phyloP scores from a whole-genome alignment of 345 rosid genomes.

The Crucihimalaya himalaica region DNA sequence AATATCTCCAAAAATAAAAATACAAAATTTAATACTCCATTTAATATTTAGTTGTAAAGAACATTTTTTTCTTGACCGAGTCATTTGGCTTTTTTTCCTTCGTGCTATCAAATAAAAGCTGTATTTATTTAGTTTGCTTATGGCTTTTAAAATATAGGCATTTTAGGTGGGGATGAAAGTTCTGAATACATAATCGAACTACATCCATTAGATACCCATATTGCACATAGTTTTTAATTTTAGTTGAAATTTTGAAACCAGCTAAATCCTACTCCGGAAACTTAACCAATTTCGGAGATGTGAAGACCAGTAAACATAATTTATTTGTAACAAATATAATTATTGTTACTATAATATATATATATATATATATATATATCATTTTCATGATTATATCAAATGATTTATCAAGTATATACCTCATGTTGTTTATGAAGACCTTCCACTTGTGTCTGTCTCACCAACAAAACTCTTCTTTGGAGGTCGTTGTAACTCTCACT shows the following conservation, averaged over 20 bases:
- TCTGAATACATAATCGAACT: background rate
- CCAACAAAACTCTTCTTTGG: slow-evolving; percentile 60
- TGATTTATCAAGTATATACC: slow-evolving; percentile 43
- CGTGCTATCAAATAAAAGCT: background rate
- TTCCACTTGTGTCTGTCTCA: slow-evolving; percentile 56
- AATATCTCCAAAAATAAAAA: slow-evolving; percentile 17
- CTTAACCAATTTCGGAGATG: background rate
- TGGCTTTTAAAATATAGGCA: background rate
- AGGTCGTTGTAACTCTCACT: slow-evolving; percentile 56
- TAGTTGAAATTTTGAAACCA: too few species aligned
- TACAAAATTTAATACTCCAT: background rate
- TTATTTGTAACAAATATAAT: background rate
- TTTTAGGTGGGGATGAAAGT: background rate
- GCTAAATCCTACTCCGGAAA: background rate
- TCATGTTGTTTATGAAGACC: slow-evolving; percentile 40
- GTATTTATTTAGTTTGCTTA: background rate
- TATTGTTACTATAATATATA: too few species aligned
- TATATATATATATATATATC: background rate
- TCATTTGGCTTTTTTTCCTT: background rate
- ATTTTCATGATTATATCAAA: background rate
- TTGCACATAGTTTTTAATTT: background rate
- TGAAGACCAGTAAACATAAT: background rate
- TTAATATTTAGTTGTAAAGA: slow-evolving; percentile 12
- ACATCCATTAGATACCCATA: slow-evolving; percentile 5
- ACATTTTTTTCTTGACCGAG: background rate